A percentile compares a stretch with the other conserved stretches of the same genome.
Evolutionary conservation across 2,329 filamentous ascomycete species (phyloP).

Genomic region (Didymellaceae sp.): DNA sequence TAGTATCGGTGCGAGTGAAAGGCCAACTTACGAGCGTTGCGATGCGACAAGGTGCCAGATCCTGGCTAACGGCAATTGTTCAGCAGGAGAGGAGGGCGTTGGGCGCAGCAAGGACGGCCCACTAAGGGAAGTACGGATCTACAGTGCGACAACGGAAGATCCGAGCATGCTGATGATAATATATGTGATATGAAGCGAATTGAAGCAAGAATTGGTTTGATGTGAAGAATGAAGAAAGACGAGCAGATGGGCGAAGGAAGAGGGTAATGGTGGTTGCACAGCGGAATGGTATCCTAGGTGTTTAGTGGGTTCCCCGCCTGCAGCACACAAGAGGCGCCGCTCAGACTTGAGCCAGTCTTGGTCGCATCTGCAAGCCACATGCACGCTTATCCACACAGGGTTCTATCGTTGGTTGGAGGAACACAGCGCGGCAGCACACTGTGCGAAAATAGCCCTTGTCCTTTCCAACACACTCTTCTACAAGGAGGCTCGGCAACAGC

Average conservation of each 20-base stretch:
- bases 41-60: background rate
- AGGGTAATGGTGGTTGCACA: constrained; percentile 39
- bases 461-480: constrained; percentile 12
- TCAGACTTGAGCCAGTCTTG: constrained; percentile 33
- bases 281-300: constrained; percentile 38
- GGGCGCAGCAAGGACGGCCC: constrained; percentile 20
- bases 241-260: constrained; percentile 27
- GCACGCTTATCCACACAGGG: constrained; percentile 32
- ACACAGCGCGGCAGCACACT: constrained; percentile 20
- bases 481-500: constrained; percentile 10
- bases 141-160: constrained; percentile 35
- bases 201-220: constrained; percentile 20
- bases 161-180: constrained; percentile 28
- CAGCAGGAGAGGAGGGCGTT: constrained; percentile 6
- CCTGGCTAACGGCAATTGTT: constrained; percentile 22
- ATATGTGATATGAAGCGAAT: constrained; percentile 13
- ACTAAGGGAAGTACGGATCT: constrained; percentile 22
- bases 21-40: constrained; percentile 5
- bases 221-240: constrained; percentile 24
- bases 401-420: constrained; percentile 27
- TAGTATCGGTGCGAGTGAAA: constrained; percentile 1
- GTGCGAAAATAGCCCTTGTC: constrained; percentile 12
- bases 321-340: constrained; percentile 40
- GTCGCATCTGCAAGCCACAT: constrained; percentile 40
- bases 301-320: constrained; percentile 34